These are phyloP conservation scores for Penicillium verhagenii DNA, from an alignment of 495 filamentous ascomycete species.

Conservation along the genomic window DNA sequence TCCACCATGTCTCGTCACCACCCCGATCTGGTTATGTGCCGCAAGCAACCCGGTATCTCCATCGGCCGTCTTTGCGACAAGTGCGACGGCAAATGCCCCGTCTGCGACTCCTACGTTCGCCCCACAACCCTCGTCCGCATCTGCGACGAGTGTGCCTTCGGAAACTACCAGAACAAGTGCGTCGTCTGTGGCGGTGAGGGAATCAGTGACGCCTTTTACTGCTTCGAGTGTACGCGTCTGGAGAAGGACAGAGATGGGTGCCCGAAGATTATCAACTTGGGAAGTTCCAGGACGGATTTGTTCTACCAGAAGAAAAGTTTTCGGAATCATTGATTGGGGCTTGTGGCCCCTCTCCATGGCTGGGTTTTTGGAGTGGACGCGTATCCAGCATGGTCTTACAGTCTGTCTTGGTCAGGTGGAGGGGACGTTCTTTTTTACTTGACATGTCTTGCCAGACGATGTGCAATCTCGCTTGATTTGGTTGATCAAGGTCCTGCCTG, in stretches of 20 bases:
- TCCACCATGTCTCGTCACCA: constrained; percentile 38
- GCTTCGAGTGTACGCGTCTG: constrained; percentile 95
- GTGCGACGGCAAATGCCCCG: constrained; percentile 98
- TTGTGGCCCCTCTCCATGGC: constrained; percentile 7
- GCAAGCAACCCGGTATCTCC: constrained; percentile 95
- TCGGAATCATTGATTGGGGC: constrained; percentile 57
- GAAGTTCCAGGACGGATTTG: constrained; percentile 91
- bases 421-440: background rate
- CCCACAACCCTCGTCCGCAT: constrained; percentile 96
- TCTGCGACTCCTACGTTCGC: constrained; percentile 98
- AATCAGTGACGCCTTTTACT: constrained; percentile 99
- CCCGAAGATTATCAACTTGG: constrained; percentile 99
- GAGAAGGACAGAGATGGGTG: constrained; percentile 98
- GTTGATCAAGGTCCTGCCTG: background rate
- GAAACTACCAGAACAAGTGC: constrained; percentile 99
- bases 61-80: constrained; percentile 99
- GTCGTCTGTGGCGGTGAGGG: constrained; percentile 98
- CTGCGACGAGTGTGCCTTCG: constrained; percentile 98
- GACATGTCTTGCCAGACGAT: background rate
- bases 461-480: background rate
- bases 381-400: background rate
- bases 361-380: constrained; percentile 14
- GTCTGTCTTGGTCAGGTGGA: background rate
- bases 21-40: constrained; percentile 97
- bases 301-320: constrained; percentile 83